Conservation (phyloP, 2,329 filamentous ascomycete species). For the Botryotinia calthae region DNA sequence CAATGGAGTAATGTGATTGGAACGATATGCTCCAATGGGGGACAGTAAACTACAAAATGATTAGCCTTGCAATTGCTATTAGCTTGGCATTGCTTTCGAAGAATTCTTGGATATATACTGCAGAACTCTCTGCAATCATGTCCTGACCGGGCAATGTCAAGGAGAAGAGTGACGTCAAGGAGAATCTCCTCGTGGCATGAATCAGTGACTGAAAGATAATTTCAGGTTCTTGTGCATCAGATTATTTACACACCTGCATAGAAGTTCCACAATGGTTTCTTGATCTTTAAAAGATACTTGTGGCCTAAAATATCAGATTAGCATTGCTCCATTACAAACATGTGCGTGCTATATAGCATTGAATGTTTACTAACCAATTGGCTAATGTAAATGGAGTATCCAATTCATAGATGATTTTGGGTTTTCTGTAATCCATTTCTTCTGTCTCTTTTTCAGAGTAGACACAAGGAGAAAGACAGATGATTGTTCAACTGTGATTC, state of each 20-base stretch:
- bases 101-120: not conserved
- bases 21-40: slow-evolving; percentile 62
- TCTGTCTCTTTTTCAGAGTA: not conserved
- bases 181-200: not conserved
- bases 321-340: not conserved
- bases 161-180: not conserved
- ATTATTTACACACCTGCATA: slow-evolving; percentile 56
- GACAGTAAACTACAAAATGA: slow-evolving; percentile 53
- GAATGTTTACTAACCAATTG: slow-evolving; percentile 50
- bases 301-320: slow-evolving; percentile 51
- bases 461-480: not conserved
- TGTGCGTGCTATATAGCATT: not conserved
- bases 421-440: slow-evolving; percentile 49
- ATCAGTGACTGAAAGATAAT: not conserved
- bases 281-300: slow-evolving; percentile 56
- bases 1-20: slow-evolving; percentile 52
- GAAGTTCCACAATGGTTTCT: slow-evolving; percentile 62
- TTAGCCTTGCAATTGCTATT: not conserved
- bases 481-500: not conserved
- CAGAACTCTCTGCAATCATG: not conserved
- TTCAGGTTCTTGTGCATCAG: not conserved
- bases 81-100: not conserved
- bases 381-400: slow-evolving; percentile 62
- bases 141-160: not conserved
- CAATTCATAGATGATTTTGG: slow-evolving; percentile 60